These are phyloP conservation scores for Gomphus sp. DNA, from an alignment of 1,284 basidiomycete genomes.

Conservation along the genomic window DNA sequence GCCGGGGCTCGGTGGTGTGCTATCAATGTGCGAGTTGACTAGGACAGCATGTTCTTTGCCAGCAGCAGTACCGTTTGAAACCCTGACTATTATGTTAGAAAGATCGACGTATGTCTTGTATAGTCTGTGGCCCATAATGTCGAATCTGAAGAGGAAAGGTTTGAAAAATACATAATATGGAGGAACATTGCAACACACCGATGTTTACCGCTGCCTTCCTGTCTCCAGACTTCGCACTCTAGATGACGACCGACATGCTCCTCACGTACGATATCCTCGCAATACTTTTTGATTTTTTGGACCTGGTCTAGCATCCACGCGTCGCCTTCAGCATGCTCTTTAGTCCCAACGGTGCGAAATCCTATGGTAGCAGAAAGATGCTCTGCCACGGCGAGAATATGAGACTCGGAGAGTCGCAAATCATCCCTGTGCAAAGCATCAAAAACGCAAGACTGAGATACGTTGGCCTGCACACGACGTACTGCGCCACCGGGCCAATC, in stretches of 20 bases:
- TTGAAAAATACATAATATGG: slow-evolving; percentile 11
- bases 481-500: slow-evolving; percentile 8
- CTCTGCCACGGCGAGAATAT: slow-evolving; percentile 52
- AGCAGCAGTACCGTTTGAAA: slow-evolving; percentile 71
- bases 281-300: slow-evolving; percentile 47
- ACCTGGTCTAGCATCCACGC: slow-evolving; percentile 72
- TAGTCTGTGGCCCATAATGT: slow-evolving; percentile 76
- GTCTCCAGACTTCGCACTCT: slow-evolving; percentile 83
- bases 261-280: slow-evolving; percentile 41
- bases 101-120: slow-evolving; percentile 90
- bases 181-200: slow-evolving; percentile 38
- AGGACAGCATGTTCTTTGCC: slow-evolving; percentile 79
- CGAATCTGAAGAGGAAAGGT: slow-evolving; percentile 44
- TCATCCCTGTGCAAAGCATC: slow-evolving; percentile 35
- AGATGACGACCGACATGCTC: slow-evolving; percentile 45
- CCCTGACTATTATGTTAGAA: slow-evolving; percentile 81
- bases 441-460: slow-evolving; percentile 12
- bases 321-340: slow-evolving; percentile 82
- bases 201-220: slow-evolving; percentile 79
- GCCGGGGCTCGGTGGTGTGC: slow-evolving; percentile 71
- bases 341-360: slow-evolving; percentile 87
- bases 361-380: slow-evolving; percentile 79
- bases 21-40: slow-evolving; percentile 88
- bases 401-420: slow-evolving; percentile 59
- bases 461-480: slow-evolving; percentile 14